phyloP scores from a whole-genome alignment of 106 monocot species.

The Dendrobium huoshanense region DNA sequence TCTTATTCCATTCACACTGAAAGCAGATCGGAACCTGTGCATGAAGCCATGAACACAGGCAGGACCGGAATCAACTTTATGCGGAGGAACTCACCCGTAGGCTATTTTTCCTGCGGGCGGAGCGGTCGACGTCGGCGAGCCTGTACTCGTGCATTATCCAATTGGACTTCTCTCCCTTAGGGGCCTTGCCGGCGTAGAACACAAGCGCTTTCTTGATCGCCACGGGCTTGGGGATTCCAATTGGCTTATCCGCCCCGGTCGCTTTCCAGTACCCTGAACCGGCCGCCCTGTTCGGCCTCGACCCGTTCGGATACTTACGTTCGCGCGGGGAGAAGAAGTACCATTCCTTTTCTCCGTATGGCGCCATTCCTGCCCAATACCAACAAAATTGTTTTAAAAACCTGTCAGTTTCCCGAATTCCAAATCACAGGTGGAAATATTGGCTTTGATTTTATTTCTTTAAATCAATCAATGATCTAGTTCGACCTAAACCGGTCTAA shows the following conservation, averaged over 20 bases:
- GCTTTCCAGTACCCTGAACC: slow-evolving; percentile 89
- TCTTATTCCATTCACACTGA: slow-evolving; percentile 6
- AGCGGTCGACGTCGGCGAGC: slow-evolving; percentile 70
- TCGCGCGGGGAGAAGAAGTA: slow-evolving; percentile 90
- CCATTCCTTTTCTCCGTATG: slow-evolving; percentile 84
- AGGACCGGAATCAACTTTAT: background rate
- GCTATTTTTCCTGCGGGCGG: slow-evolving; percentile 52
- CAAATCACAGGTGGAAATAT: no score
- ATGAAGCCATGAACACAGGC: no score
- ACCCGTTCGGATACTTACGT: slow-evolving; percentile 82
- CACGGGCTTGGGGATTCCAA: slow-evolving; percentile 49
- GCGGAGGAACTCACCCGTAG: slow-evolving; percentile 29
- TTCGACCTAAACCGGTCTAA: no score
- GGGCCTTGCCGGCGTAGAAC: slow-evolving; percentile 80
- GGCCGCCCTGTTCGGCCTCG: slow-evolving; percentile 72
- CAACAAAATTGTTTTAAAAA: no score
- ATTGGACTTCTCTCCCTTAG: slow-evolving; percentile 76
- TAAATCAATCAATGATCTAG: no score
- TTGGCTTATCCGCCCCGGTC: slow-evolving; percentile 84
- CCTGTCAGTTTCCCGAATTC: no score
- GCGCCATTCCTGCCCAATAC: slow-evolving; percentile 32
- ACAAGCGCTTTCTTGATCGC: slow-evolving; percentile 90
- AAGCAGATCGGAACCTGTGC: background rate
- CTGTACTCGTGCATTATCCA: slow-evolving; percentile 98
- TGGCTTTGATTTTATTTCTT: no score